Percentiles rank a stretch among this genome's conserved stretches.
Evolutionary conservation across 2,329 filamentous ascomycete species (phyloP).

Genomic region (Fusarium pilosicola): DNA sequence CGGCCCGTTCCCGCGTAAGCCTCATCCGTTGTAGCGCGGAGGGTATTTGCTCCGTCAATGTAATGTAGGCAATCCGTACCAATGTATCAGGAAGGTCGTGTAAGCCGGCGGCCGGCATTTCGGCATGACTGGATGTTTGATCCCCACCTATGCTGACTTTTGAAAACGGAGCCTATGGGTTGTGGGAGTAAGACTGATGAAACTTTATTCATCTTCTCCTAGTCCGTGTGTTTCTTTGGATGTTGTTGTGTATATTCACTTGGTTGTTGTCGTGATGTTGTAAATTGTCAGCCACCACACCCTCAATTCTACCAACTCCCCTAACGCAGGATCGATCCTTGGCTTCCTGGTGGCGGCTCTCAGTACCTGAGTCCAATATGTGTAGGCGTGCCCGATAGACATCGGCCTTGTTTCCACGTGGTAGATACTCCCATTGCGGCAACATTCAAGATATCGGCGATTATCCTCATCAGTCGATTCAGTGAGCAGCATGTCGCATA

Average conservation of each 20-base stretch:
- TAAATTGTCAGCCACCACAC: neutral
- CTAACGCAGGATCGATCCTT: neutral
- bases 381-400: neutral
- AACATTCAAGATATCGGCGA: neutral
- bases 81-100: neutral
- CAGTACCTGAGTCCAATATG: neutral
- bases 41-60: neutral
- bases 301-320: neutral
- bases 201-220: neutral
- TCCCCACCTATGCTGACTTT: neutral
- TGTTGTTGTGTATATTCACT: neutral
- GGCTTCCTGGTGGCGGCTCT: neutral
- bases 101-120: neutral
- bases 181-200: neutral
- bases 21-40: constrained; percentile 2
- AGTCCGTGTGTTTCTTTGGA: neutral
- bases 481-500: constrained; percentile 1
- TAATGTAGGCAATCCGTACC: neutral
- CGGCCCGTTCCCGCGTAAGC: constrained; percentile 25
- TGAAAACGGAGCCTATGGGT: neutral
- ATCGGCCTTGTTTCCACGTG: neutral
- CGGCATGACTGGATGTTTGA: neutral
- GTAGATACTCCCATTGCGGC: neutral
- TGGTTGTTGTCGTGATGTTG: neutral
- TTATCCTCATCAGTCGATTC: neutral